A percentile compares a stretch with the other conserved stretches of the same genome.
Conservation (phyloP, 2,329 filamentous ascomycete species). For the Laburnicola sp. region DNA sequence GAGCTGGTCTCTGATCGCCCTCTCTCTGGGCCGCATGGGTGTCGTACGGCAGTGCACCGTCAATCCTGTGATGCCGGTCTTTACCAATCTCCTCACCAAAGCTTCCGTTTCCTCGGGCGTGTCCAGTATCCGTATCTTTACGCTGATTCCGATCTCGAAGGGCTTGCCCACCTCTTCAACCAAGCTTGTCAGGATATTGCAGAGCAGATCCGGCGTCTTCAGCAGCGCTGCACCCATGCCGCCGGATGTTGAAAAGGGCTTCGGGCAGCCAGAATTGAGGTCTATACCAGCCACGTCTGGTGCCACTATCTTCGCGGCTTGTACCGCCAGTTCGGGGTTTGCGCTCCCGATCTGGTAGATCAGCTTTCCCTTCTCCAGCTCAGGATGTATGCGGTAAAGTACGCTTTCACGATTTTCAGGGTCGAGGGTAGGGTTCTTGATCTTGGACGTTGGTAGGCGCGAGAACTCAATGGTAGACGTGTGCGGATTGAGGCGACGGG, state of each 20-base stretch:
- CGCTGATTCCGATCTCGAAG: constrained; percentile 88
- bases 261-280: constrained; percentile 97
- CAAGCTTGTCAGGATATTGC: constrained; percentile 78
- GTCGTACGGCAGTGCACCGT: constrained; percentile 96
- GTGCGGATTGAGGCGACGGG: constrained; percentile 72
- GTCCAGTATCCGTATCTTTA: constrained; percentile 90
- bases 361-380: constrained; percentile 70
- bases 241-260: constrained; percentile 89
- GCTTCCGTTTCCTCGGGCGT: constrained; percentile 73
- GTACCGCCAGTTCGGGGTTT: constrained; percentile 77
- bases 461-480: constrained; percentile 85
- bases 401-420: constrained; percentile 63
- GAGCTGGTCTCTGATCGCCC: constrained; percentile 82
- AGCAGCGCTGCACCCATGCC: constrained; percentile 96
- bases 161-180: constrained; percentile 76
- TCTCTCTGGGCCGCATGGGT: constrained; percentile 88
- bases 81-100: constrained; percentile 76
- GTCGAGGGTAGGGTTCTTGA: constrained; percentile 60
- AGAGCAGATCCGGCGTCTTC: constrained; percentile 79
- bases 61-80: constrained; percentile 87
- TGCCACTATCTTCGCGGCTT: constrained; percentile 82
- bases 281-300: constrained; percentile 91
- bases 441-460: constrained; percentile 71
- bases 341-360: constrained; percentile 94
- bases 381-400: constrained; percentile 82